These are phyloP conservation scores for Picea glauca DNA, from an alignment of 75 land plant species.

Conservation along the genomic window DNA sequence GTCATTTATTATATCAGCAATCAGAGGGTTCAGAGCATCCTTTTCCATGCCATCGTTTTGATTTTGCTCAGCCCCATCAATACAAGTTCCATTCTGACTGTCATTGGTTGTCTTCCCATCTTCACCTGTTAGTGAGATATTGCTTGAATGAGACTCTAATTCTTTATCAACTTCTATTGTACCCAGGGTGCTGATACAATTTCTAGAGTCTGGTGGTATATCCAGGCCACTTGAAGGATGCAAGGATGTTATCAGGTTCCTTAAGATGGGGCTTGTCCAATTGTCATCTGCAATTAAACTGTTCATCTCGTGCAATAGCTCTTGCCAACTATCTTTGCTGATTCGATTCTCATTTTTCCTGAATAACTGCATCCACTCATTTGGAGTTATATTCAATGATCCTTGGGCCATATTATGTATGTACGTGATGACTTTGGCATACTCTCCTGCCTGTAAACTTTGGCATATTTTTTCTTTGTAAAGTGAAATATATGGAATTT, in stretches of 20 bases:
- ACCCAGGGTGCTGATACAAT: neutral
- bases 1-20: neutral
- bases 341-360: conserved; percentile 21
- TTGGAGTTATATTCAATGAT: conserved; percentile 40
- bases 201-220: neutral
- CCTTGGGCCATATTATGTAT: conserved; percentile 45
- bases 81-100: neutral
- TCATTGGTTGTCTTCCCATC: neutral
- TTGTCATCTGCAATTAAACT: conserved; percentile 9
- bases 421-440: conserved; percentile 27
- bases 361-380: conserved; percentile 55
- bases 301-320: conserved; percentile 18
- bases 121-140: neutral
- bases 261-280: conserved; percentile 26
- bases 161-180: neutral
- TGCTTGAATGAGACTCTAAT: neutral
- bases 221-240: conserved; percentile 22
- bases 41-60: conserved; percentile 5
- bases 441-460: conserved; percentile 22
- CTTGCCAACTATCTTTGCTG: conserved; percentile 13
- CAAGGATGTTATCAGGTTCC: conserved; percentile 29
- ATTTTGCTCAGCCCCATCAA: neutral
- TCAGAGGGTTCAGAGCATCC: neutral
- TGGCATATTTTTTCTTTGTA: conserved; percentile 60
- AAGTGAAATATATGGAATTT: conserved; percentile 38